Evolutionary conservation across 2,329 filamentous ascomycete species (phyloP).

Genomic region (Trichoderma sp.): DNA sequence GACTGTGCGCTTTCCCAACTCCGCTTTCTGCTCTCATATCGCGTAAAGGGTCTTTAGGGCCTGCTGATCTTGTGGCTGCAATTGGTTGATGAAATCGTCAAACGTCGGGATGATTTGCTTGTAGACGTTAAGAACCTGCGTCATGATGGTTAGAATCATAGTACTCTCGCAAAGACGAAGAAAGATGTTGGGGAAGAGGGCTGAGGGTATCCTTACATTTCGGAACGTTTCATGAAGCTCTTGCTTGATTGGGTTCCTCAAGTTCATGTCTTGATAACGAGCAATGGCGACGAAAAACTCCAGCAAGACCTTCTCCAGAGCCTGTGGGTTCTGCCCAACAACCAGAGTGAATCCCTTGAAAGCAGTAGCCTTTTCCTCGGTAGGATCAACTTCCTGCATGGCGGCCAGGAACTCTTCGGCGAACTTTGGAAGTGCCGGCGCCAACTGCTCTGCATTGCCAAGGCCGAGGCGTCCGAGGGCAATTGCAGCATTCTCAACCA

Average conservation of each 20-base stretch:
- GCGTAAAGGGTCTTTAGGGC: conserved; percentile 51
- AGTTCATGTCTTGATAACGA: conserved; percentile 66
- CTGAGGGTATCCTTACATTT: conserved; percentile 56
- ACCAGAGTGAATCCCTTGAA: conserved; percentile 88
- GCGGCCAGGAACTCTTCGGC: conserved; percentile 78
- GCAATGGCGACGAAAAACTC: conserved; percentile 86
- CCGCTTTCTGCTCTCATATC: conserved; percentile 34
- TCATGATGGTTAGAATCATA: neutral
- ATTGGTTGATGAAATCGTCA: conserved; percentile 53
- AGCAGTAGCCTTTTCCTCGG: conserved; percentile 91
- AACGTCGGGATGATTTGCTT: conserved; percentile 62
- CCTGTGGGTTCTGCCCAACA: conserved; percentile 82
- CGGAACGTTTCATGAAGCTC: conserved; percentile 73
- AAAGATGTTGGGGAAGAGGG: neutral
- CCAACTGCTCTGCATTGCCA: conserved; percentile 72
- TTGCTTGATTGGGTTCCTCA: conserved; percentile 61
- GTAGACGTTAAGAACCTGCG: conserved; percentile 55
- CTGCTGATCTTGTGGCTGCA: conserved; percentile 53
- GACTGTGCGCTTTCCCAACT: neutral
- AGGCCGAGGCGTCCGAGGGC: conserved; percentile 86
- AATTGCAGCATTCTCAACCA: conserved; percentile 93
- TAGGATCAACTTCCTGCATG: conserved; percentile 82
- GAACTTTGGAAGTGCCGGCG: conserved; percentile 76
- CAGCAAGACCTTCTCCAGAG: conserved; percentile 83
- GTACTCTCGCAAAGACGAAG: neutral